Evolutionary conservation across 1,284 basidiomycete genomes (phyloP), one percentile per base, ranked within the genome.

Genomic region (Ceratobasidium sp.): DNA sequence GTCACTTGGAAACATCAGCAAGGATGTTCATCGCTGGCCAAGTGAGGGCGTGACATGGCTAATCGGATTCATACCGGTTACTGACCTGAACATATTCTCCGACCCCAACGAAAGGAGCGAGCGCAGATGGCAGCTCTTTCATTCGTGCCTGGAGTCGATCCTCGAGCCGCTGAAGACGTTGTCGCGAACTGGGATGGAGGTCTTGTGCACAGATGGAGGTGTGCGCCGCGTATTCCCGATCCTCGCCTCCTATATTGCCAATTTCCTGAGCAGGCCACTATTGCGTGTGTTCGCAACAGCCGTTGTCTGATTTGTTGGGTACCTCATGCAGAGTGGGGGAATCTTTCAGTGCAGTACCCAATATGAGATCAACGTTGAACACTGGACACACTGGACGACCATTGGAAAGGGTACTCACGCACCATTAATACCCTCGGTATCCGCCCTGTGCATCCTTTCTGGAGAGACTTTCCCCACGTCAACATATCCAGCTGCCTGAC

Each of bases 101-200:
- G n/a, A n/a, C n/a, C 48, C 69, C 13, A 49, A 51, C 22, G 31
- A 66, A 19, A 68, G 62, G 6, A 24, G 41, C 11, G 16, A 1
- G 43, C 16, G 43, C 16, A 4, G 43, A 19, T 46, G 43, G 43
- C 43, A 46, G 43, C 43, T 46, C n/a, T 46, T 46, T 16, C 43
- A 46, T 46, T 19, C 43, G 43, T 46, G 16, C 43, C 1, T 46
- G 43, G 43, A 46, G 7, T 16, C 43, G 4, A 46, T 46, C 14
- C 16, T 46, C 43, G 43, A 46, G 43, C 43, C 43, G 16, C 14
- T 46, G 11, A 46, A 46, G 16, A 1, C 13, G n/a, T 2, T 46
- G 79, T 85, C 24, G 82, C 81, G 31, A 81, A 83, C 71, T 84
- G 86, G 74, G 81, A 85, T 74, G 85, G 84, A 77, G 81, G 82